Evolutionary conservation across 352 stramenopile genomes (phyloP).

Genomic region (Globisporangium middletonii): DNA sequence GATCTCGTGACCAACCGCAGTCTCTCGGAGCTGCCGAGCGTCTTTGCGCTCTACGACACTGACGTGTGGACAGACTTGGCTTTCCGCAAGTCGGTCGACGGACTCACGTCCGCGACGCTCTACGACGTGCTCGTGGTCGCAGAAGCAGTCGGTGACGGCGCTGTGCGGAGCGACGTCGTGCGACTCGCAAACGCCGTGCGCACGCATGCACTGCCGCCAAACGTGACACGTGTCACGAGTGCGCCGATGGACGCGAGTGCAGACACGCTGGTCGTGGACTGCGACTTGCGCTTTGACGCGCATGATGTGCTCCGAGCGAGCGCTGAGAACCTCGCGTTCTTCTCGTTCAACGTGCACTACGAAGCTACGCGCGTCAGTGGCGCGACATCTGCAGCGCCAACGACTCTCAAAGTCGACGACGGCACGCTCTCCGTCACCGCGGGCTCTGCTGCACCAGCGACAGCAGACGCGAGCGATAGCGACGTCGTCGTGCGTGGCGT

Average conservation of each 20-base stretch:
- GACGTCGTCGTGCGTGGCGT: slow-evolving; percentile 8
- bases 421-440: too few species aligned
- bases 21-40: slow-evolving; percentile 4
- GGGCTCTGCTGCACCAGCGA: too few species aligned
- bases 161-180: slow-evolving; percentile 41
- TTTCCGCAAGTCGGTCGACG: slow-evolving; percentile 20
- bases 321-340: slow-evolving; percentile 24
- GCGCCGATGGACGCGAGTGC: slow-evolving; percentile 27
- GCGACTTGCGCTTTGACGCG: slow-evolving; percentile 31
- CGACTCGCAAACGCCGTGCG: slow-evolving; percentile 20
- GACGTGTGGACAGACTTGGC: slow-evolving; percentile 18
- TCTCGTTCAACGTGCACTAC: slow-evolving; percentile 50
- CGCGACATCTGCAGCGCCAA: neutral
- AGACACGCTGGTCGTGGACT: slow-evolving; percentile 34
- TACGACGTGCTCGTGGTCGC: slow-evolving; percentile 59
- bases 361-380: slow-evolving; percentile 25
- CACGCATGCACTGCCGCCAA: slow-evolving; percentile 50
- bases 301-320: slow-evolving; percentile 30
- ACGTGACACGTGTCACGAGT: slow-evolving; percentile 17
- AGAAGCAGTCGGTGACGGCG: slow-evolving; percentile 45
- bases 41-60: slow-evolving; percentile 27
- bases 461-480: slow-evolving; percentile 6
- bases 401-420: neutral
- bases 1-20: slow-evolving; percentile 27
- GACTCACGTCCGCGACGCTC: slow-evolving; percentile 36